A percentile compares a stretch with the other conserved stretches of the same genome.
phyloP scores from a whole-genome alignment of 208 protist genomes.

The Lotmaria passim region DNA sequence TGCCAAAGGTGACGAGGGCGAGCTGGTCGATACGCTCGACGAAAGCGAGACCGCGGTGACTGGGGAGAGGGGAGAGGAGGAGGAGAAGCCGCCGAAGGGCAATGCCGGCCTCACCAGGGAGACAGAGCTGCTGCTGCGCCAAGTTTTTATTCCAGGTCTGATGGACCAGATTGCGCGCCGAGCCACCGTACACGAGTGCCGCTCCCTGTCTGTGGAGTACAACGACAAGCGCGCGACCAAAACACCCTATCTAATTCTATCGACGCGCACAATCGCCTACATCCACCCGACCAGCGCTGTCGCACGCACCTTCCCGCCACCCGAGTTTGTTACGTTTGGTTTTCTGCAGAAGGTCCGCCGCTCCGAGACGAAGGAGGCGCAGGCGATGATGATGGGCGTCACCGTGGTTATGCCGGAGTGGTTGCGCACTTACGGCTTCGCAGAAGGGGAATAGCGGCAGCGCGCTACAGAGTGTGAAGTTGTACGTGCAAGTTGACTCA shows the following conservation, averaged over 20 bases:
- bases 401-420: slow-evolving; percentile 90
- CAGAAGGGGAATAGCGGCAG: slow-evolving; percentile 25
- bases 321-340: slow-evolving; percentile 88
- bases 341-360: slow-evolving; percentile 77
- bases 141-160: slow-evolving; percentile 88
- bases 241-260: slow-evolving; percentile 81
- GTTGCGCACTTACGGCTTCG: slow-evolving; percentile 71
- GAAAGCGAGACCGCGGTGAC: slow-evolving; percentile 43
- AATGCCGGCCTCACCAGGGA: slow-evolving; percentile 28
- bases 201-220: slow-evolving; percentile 82
- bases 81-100: neutral
- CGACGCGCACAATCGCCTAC: slow-evolving; percentile 69
- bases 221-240: slow-evolving; percentile 81
- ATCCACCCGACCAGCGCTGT: slow-evolving; percentile 89
- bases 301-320: slow-evolving; percentile 80
- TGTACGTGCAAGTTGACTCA: slow-evolving; percentile 1
- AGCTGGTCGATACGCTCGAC: slow-evolving; percentile 75
- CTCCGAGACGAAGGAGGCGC: slow-evolving; percentile 72
- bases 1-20: slow-evolving; percentile 23
- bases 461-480: neutral
- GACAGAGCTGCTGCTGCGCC: slow-evolving; percentile 75
- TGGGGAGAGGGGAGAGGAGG: slow-evolving; percentile 20
- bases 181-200: slow-evolving; percentile 90
- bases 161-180: slow-evolving; percentile 88
- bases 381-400: slow-evolving; percentile 88